Conservation (phyloP, 306 rosid species). For the Senna siamea region DNA sequence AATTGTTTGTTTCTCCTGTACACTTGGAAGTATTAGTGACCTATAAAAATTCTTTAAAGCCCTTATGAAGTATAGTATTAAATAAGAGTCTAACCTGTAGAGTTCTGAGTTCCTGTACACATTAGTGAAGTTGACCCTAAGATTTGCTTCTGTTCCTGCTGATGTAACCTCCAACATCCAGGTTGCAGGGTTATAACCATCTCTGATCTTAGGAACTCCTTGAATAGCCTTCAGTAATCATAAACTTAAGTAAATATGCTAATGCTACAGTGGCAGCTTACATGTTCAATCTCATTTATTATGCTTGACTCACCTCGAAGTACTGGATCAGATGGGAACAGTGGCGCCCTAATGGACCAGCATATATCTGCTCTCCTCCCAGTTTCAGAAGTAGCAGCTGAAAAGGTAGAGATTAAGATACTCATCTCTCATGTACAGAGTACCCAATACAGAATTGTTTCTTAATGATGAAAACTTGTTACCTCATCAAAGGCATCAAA, state of each 20-base stretch:
- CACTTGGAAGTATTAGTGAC: background rate
- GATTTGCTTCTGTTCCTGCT: constrained; percentile 65
- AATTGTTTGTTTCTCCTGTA: constrained; percentile 28
- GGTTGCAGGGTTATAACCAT: constrained; percentile 88
- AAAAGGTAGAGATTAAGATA: background rate
- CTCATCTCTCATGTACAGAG: background rate
- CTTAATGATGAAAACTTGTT: background rate
- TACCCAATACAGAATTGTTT: background rate
- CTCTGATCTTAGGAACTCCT: constrained; percentile 74
- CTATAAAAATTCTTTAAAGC: background rate
- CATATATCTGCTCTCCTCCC: constrained; percentile 65
- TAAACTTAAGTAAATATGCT: background rate
- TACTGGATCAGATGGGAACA: constrained; percentile 49
- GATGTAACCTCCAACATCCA: constrained; percentile 96
- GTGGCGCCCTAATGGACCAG: constrained; percentile 60
- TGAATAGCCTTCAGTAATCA: constrained; percentile 57
- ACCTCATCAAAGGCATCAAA: constrained; percentile 79
- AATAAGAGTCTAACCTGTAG: constrained; percentile 10
- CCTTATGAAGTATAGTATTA: background rate
- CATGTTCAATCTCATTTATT: background rate
- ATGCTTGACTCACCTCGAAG: constrained; percentile 50
- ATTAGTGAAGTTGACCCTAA: constrained; percentile 53
- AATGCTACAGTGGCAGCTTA: background rate
- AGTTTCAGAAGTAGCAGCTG: constrained; percentile 62
- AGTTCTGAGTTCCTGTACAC: constrained; percentile 22